These are phyloP conservation scores for Calocybe indica DNA, from an alignment of 768 basidiomycete species.

Conservation along the genomic window DNA sequence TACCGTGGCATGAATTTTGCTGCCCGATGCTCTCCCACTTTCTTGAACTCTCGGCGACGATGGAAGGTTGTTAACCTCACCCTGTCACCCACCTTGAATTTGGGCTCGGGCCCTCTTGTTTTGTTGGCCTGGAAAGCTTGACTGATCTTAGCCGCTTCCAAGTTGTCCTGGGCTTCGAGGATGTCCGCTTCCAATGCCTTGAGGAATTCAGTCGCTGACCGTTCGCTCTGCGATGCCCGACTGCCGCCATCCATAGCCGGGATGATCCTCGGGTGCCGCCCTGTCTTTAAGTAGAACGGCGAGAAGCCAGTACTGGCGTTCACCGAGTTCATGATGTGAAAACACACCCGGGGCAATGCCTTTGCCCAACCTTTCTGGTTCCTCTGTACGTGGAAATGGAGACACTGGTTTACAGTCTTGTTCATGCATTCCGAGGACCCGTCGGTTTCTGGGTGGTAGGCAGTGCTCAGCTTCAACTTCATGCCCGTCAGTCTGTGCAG, in stretches of 20 bases:
- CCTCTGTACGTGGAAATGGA: constrained; percentile 13
- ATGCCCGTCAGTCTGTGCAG: constrained; percentile 12
- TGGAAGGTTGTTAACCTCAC: constrained; percentile 25
- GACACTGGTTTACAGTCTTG: constrained; percentile 22
- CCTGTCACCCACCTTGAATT: constrained; percentile 5
- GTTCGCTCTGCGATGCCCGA: no score
- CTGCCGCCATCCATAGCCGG: no score
- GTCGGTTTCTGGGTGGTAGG: constrained; percentile 10
- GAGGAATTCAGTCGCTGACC: not conserved
- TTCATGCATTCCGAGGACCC: constrained; percentile 26
- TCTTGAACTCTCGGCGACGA: constrained; percentile 14
- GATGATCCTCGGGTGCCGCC: constrained; percentile 15
- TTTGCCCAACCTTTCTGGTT: constrained; percentile 23
- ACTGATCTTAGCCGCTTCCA: not conserved
- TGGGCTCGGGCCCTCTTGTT: not conserved
- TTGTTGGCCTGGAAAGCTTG: not conserved
- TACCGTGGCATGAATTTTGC: constrained; percentile 32
- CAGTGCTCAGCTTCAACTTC: constrained; percentile 22
- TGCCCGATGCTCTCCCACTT: constrained; percentile 10
- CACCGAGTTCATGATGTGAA: constrained; percentile 27
- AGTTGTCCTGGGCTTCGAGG: not conserved
- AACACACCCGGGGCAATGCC: constrained; percentile 25
- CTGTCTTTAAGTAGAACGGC: constrained; percentile 25
- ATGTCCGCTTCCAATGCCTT: not conserved
- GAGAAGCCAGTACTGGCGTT: constrained; percentile 28